phyloP scores from a whole-genome alignment of 176 grass and related monocot genomes.

The Paspalum vaginatum region DNA sequence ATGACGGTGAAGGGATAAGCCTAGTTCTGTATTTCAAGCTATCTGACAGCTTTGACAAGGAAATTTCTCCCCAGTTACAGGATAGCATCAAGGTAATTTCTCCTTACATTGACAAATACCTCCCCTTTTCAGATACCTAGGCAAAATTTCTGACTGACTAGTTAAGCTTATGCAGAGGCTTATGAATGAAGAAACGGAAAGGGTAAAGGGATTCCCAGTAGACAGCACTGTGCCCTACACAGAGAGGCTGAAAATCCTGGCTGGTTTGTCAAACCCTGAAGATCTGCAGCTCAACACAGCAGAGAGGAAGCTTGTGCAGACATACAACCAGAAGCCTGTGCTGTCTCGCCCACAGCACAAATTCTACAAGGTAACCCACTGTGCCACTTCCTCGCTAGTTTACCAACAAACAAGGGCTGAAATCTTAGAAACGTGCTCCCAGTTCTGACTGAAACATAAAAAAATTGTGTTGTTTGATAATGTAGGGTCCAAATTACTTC shows the following conservation, averaged over 20 bases:
- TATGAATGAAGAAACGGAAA: conserved; percentile 80
- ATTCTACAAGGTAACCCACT: conserved; percentile 71
- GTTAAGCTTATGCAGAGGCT: conserved; percentile 56
- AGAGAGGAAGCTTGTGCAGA: conserved; percentile 83
- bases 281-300: conserved; percentile 76
- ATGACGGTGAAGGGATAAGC: conserved; percentile 81
- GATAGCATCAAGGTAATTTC: conserved; percentile 74
- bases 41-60: conserved; percentile 81
- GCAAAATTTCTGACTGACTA: conserved; percentile 11
- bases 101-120: neutral
- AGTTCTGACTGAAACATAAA: conserved; percentile 39
- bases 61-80: conserved; percentile 65
- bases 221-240: conserved; percentile 71
- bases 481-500: conserved; percentile 92
- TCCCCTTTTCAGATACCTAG: neutral
- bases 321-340: conserved; percentile 89
- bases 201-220: conserved; percentile 74
- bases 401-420: conserved; percentile 16
- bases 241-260: conserved; percentile 90
- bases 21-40: conserved; percentile 92
- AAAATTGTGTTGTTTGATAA: conserved; percentile 36
- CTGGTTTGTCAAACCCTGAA: conserved; percentile 77
- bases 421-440: neutral
- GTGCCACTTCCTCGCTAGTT: neutral
- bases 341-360: conserved; percentile 85